phyloP scores from a whole-genome alignment of 495 filamentous ascomycete genomes.

The Poronia punctata region DNA sequence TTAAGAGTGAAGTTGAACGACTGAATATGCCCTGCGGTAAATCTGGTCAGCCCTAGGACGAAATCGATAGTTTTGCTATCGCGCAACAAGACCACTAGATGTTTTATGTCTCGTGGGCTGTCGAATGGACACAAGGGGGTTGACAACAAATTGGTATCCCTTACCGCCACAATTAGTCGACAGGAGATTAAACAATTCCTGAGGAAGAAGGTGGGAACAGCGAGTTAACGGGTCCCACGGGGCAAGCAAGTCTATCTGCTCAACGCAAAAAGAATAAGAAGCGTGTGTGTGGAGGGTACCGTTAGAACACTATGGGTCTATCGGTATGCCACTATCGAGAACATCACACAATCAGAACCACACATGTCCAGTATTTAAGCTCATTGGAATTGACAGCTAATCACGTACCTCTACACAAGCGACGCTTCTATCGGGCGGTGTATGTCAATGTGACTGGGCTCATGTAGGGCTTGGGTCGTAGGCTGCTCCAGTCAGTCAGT shows the following conservation, averaged over 20 bases:
- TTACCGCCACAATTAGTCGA: slow-evolving; percentile 60
- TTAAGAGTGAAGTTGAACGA: slow-evolving; percentile 26
- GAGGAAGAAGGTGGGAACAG: slow-evolving; percentile 50
- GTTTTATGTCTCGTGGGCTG: too few relatives aligned
- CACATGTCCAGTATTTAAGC: slow-evolving; percentile 3
- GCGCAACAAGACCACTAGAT: too few relatives aligned
- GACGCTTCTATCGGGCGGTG: slow-evolving; percentile 25
- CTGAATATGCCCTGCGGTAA: slow-evolving; percentile 21
- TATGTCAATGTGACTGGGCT: slow-evolving; percentile 24
- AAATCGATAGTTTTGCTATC: slow-evolving; percentile 24
- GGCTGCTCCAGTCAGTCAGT: slow-evolving; percentile 29
- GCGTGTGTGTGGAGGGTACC: slow-evolving; percentile 50
- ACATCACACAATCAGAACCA: slow-evolving; percentile 23
- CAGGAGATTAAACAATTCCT: slow-evolving; percentile 46
- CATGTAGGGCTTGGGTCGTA: slow-evolving; percentile 23
- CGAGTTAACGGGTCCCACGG: slow-evolving; percentile 68
- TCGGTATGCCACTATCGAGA: slow-evolving; percentile 42
- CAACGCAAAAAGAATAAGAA: slow-evolving; percentile 31
- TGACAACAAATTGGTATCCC: slow-evolving; percentile 38
- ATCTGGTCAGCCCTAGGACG: slow-evolving; percentile 23
- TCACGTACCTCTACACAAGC: slow-evolving; percentile 28
- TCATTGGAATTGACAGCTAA: neutral
- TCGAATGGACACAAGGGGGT: slow-evolving; percentile 2
- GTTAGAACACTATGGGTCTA: slow-evolving; percentile 35
- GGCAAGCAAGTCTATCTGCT: slow-evolving; percentile 41